These are phyloP conservation scores for Chlamydomonas eustigma DNA, from an alignment of 139 green algal species.

Conservation along the genomic window DNA sequence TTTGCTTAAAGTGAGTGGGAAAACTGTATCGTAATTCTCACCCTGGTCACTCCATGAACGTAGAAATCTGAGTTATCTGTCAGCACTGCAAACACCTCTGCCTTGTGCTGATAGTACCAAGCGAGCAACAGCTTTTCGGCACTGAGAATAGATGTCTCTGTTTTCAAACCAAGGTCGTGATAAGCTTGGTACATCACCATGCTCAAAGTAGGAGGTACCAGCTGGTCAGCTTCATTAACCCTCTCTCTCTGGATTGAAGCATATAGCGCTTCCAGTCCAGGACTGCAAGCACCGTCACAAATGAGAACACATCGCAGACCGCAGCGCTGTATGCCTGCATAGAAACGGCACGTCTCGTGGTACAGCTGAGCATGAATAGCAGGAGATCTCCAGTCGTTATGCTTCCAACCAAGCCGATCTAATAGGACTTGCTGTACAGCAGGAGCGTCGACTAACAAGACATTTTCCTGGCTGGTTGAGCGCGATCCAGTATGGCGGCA, in stretches of 20 bases:
- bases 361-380: neutral
- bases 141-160: neutral
- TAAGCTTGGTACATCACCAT: neutral
- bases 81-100: slow-evolving; percentile 16
- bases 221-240: neutral
- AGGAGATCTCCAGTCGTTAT: neutral
- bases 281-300: neutral
- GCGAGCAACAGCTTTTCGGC: slow-evolving; percentile 24
- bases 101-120: neutral
- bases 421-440: neutral
- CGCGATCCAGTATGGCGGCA: neutral
- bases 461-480: neutral
- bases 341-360: neutral
- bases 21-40: too few species aligned
- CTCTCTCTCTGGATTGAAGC: neutral
- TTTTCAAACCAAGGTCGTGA: neutral
- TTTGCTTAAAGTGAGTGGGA: too few species aligned
- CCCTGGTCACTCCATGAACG: slow-evolving; percentile 15
- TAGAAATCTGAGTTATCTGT: slow-evolving; percentile 25
- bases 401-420: neutral
- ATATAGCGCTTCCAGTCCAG: slow-evolving; percentile 5
- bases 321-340: slow-evolving; percentile 5
- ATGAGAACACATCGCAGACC: slow-evolving; percentile 12
- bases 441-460: neutral
- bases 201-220: neutral